Conservation (phyloP, 768 basidiomycete genomes). For the Macrocybe gigantea region DNA sequence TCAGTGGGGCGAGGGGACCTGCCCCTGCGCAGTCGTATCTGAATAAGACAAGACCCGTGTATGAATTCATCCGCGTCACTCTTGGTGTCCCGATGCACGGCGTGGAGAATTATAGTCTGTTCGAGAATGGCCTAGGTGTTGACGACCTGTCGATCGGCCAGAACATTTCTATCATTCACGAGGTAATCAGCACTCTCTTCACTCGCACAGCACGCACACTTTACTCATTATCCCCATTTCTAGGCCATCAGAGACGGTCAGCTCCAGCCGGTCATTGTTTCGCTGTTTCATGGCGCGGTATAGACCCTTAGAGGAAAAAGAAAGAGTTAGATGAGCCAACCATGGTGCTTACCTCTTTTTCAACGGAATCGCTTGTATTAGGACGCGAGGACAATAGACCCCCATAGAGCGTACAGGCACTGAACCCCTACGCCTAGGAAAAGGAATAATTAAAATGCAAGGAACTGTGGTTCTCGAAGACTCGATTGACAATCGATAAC, state of each 20-base stretch:
- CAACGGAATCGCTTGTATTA: no score
- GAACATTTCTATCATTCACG: conserved; percentile 69
- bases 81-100: conserved; percentile 77
- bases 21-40: conserved; percentile 63
- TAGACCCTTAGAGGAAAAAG: no score
- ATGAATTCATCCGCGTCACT: conserved; percentile 61
- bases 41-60: conserved; percentile 55
- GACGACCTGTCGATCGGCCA: conserved; percentile 62
- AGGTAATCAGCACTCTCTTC: conserved; percentile 27
- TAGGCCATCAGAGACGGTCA: conserved; percentile 47
- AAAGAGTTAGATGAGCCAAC: no score
- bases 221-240: conserved; percentile 2
- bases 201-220: neutral
- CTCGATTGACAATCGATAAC: no score
- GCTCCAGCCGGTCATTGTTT: conserved; percentile 51
- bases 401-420: no score
- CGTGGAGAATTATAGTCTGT: conserved; percentile 51
- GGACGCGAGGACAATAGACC: no score
- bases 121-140: conserved; percentile 35
- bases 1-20: conserved; percentile 49
- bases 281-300: conserved; percentile 29
- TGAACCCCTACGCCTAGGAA: no score
- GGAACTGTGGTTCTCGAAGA: no score
- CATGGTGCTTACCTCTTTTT: no score
- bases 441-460: no score